Conservation (phyloP, 805 yeast genomes). For the Metschnikowia noctiluminum region DNA sequence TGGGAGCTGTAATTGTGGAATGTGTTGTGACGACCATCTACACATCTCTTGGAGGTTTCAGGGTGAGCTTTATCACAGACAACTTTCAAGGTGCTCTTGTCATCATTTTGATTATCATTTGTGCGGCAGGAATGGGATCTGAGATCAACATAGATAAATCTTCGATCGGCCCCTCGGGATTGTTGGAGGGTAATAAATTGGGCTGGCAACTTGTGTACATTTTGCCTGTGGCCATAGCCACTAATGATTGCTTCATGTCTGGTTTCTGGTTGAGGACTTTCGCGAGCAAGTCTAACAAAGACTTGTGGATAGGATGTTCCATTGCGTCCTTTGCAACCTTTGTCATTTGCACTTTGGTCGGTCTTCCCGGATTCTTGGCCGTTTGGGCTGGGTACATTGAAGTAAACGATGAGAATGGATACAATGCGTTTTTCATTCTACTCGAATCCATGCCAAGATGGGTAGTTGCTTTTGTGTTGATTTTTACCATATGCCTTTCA, state of each 20-base stretch:
- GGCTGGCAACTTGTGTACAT: conserved; percentile 92
- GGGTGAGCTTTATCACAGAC: conserved; percentile 84
- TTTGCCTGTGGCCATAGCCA: conserved; percentile 77
- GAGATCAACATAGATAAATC: conserved; percentile 63
- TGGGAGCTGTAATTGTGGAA: conserved; percentile 80
- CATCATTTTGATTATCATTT: conserved; percentile 60
- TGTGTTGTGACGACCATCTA: conserved; percentile 84
- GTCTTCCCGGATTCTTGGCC: conserved; percentile 81
- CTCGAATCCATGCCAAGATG: conserved; percentile 74
- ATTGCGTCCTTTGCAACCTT: conserved; percentile 70
- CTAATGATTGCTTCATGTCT: conserved; percentile 85
- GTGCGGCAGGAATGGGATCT: conserved; percentile 75
- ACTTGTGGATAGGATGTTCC: conserved; percentile 69
- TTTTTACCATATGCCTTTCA: conserved; percentile 69
- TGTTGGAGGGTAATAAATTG: conserved; percentile 61
- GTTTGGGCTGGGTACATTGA: conserved; percentile 80
- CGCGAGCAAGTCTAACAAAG: conserved; percentile 76
- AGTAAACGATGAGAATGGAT: conserved; percentile 53
- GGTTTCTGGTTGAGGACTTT: conserved; percentile 95
- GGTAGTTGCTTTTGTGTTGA: conserved; percentile 80
- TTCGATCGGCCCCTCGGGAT: conserved; percentile 59
- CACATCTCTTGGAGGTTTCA: conserved; percentile 86
- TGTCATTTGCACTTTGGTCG: conserved; percentile 65
- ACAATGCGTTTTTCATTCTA: conserved; percentile 68
- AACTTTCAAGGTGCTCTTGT: conserved; percentile 79